Base-by-base conservation (phyloP, 78 protist genomes). In the Carpediemonas membranifera region DNA sequence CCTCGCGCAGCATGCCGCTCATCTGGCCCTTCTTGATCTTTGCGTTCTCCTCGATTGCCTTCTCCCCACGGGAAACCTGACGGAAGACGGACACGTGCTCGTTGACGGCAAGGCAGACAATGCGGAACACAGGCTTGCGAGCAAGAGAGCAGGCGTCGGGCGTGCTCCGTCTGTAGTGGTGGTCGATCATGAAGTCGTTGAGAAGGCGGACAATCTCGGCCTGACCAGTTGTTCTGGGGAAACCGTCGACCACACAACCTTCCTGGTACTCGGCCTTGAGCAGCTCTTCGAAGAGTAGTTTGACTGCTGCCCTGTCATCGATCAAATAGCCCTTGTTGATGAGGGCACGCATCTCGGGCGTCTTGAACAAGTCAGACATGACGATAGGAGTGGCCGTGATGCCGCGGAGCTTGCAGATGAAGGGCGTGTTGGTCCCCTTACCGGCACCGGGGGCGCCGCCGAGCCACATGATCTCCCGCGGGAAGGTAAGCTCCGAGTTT, bases 231-330 rank as follows among this genome's bases (percentile, higher is more conserved):
- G 87, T 83, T 33, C 87, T 43, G 28, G 87, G 87, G 68, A 83
- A 83, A 1, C 87, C 87, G 65, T 83, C 87, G 0, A 83, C 83
- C 1, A 83, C 61, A 1, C 63, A 83, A 65, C 87, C 83, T 0
- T 44, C 37, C 15, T 58, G 65, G 68, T 74, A 77, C 30, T 78
- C 58, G 39, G 59, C 53, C 57, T 70, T 47, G 28, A 71, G 56
- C 43, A 83, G 57, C 18, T 65, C 71, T 21, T 54, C 66, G 52
- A 77, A 57, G 54, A 77, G 51, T 1, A 57, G 65, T 25, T 74
- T 60, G 21, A 77, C 72, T 1, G 65, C 87, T 33, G 62, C 57
- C 7, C 54, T 36, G 57, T 83, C 84, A 25, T 76, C 73, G 28
- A 81, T 76, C 77, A 81, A 59, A 27, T 74, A 82, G 27, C 81